These are phyloP conservation scores for Plantago lanceolata DNA, from an alignment of 305 asterid genomes.

Conservation along the genomic window DNA sequence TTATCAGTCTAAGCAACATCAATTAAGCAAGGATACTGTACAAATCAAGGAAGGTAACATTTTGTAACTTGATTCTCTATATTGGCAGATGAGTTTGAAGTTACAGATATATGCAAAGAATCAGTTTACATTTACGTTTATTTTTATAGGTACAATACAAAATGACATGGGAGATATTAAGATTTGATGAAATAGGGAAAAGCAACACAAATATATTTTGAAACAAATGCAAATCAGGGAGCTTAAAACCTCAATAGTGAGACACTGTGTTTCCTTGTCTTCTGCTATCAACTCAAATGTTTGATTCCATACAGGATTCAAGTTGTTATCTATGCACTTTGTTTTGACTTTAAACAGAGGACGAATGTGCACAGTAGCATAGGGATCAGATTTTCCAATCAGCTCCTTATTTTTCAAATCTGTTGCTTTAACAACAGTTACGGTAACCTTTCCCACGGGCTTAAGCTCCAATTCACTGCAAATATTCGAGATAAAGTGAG, in stretches of 20 bases:
- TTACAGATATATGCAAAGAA: too few relatives aligned
- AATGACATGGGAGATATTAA: slow-evolving; percentile 10
- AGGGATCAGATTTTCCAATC: slow-evolving; percentile 97
- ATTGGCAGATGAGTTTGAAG: too few relatives aligned
- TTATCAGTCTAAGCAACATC: slow-evolving; percentile 1
- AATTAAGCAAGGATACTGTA: background rate
- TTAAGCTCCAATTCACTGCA: slow-evolving; percentile 95
- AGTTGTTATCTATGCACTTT: slow-evolving; percentile 79
- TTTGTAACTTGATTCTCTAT: background rate
- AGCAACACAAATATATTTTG: slow-evolving; percentile 15
- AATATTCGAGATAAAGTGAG: slow-evolving; percentile 21
- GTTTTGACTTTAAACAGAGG: slow-evolving; percentile 91
- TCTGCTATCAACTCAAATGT: slow-evolving; percentile 69
- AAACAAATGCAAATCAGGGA: slow-evolving; percentile 19
- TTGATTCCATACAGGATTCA: slow-evolving; percentile 89
- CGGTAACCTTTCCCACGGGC: slow-evolving; percentile 81
- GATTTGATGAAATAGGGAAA: slow-evolving; percentile 9
- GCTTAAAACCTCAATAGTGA: slow-evolving; percentile 63
- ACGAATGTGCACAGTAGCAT: slow-evolving; percentile 61
- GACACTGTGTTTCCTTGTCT: slow-evolving; percentile 95
- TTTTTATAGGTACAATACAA: background rate
- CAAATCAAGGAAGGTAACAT: background rate
- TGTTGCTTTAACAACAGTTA: slow-evolving; percentile 60
- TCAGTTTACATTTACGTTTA: too few relatives aligned
- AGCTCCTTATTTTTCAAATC: slow-evolving; percentile 85